A percentile compares a stretch with the other conserved stretches of the same genome.
phyloP scores from a whole-genome alignment of 2,329 filamentous ascomycete genomes.

The Cyanodermella asteris region DNA sequence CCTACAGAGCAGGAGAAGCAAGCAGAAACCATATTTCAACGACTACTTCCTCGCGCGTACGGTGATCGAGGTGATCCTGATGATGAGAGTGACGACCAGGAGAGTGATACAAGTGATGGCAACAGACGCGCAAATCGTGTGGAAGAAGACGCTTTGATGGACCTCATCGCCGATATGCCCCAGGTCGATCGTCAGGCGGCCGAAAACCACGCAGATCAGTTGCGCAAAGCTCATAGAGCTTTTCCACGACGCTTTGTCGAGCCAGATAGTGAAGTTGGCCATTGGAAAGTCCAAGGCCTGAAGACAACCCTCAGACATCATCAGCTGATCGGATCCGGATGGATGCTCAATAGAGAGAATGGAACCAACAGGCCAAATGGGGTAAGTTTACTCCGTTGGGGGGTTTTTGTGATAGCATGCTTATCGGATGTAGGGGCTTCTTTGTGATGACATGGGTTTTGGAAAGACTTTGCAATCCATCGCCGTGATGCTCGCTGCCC shows the following conservation, averaged over 20 bases:
- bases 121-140: slow-evolving; percentile 1
- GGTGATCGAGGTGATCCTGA: slow-evolving; percentile 3
- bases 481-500: slow-evolving; percentile 3
- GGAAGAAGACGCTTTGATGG: slow-evolving; percentile 3
- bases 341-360: slow-evolving; percentile 7
- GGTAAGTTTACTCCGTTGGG: too few relatives aligned
- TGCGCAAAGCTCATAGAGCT: slow-evolving; percentile 2
- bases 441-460: slow-evolving; percentile 14
- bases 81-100: slow-evolving; percentile 3
- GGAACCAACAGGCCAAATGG: slow-evolving; percentile 2
- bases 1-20: neutral
- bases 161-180: slow-evolving; percentile 4
- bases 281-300: slow-evolving; percentile 2
- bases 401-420: too few relatives aligned
- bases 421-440: too few relatives aligned
- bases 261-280: slow-evolving; percentile 3
- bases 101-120: neutral
- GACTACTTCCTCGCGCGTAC: slow-evolving; percentile 1
- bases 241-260: slow-evolving; percentile 1
- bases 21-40: neutral
- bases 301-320: slow-evolving; percentile 5
- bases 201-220: slow-evolving; percentile 2
- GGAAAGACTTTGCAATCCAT: slow-evolving; percentile 13
- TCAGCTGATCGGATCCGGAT: slow-evolving; percentile 6
- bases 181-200: slow-evolving; percentile 2